Base-by-base conservation (phyloP, 2,329 filamentous ascomycete genomes). In the Diaporthe citrichinensis region DNA sequence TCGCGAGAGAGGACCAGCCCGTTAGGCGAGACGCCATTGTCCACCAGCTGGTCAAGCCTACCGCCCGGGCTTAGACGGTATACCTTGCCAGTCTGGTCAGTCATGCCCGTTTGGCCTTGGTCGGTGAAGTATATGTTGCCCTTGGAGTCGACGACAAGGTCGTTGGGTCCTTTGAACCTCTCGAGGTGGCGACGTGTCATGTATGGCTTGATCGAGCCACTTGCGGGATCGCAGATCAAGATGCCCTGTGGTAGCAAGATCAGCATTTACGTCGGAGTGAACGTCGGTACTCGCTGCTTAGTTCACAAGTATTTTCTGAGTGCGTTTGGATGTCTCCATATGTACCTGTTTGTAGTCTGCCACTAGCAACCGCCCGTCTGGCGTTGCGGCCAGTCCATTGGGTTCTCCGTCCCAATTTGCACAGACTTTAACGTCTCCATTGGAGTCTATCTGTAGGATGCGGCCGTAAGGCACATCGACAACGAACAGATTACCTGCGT, bases 291-390 rank as follows among this genome's bases (percentile, higher is more conserved):
- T 31, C 14, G 25, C 51, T 55, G 5, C 1, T 7, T 31, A 31
- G 4, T 55, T 12, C n/a, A 2, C 51, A 31, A 5, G 4, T 14
- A 17, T 4, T 3, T 31, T 7, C 25, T 20, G 8, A 25, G 0
- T 17, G 1, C 15, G 3, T 36, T 58, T n/a, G 15, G 25, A 34
- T 39, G 0, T 7, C 20, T 17, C 3, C 12, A 10, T 1, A 23
- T n/a, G 23, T 62, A 62, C 59, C 39, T 62, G 59, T 46, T 62
- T 62, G 23, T 62, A 62, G 39, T 62, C 59, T 5, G 59, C 59
- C n/a, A 62, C 59, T 3, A 62, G 15, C 25, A 62, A 62, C n/a
- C 46, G 59, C 15, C 59, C 59, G 15, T 46, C 39, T 31, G 39
- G n/a, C 2, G 59, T 62, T 31, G 25, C 39, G 23, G 59, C 59